Percentiles rank a stretch among this genome's conserved stretches.
Conservation (phyloP, 805 yeast species). For the Kazachstania psychrophila region DNA sequence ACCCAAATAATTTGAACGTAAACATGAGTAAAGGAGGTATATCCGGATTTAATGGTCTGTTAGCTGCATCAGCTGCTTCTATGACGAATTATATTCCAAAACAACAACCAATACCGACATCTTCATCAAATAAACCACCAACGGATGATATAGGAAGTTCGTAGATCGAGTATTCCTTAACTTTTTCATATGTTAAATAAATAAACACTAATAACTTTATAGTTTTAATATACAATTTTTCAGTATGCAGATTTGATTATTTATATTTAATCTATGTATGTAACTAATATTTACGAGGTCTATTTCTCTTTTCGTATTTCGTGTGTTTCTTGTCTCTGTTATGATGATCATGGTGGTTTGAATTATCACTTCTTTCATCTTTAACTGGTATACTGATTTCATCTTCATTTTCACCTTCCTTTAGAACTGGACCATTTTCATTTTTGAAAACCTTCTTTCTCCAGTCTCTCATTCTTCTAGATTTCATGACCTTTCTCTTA, state of each 20-base stretch:
- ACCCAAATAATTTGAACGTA: background rate
- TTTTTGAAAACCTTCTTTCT: constrained; percentile 67
- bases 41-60: background rate
- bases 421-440: constrained; percentile 38
- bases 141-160: too few relatives aligned
- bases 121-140: background rate
- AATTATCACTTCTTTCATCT: background rate
- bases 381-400: constrained; percentile 19
- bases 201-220: background rate
- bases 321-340: constrained; percentile 3
- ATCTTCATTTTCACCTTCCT: constrained; percentile 15
- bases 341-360: constrained; percentile 3
- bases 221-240: background rate
- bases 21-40: background rate
- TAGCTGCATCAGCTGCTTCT: too few relatives aligned
- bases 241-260: background rate
- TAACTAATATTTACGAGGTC: background rate
- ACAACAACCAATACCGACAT: background rate
- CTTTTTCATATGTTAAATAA: too few relatives aligned
- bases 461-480: constrained; percentile 81
- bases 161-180: too few relatives aligned
- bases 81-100: too few relatives aligned
- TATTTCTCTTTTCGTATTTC: background rate
- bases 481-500: constrained; percentile 73
- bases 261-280: background rate